Evolutionary conservation across 1,284 basidiomycete genomes (phyloP), one percentile per base, ranked within the genome.

Genomic region (Rhodotorula glutinis): DNA sequence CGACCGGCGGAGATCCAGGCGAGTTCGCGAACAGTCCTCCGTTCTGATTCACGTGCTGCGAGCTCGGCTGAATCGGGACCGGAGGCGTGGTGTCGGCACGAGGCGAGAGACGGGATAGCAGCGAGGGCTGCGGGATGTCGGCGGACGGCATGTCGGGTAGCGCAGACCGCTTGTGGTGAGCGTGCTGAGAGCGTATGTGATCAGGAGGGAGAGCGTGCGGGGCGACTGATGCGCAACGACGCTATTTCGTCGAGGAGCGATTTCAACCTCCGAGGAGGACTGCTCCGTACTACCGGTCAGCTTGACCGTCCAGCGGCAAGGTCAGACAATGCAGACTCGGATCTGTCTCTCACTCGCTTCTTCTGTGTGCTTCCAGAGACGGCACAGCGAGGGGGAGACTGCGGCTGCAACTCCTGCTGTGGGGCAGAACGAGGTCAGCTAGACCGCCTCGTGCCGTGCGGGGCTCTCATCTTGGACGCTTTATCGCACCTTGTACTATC

Each of bases 71-170:
- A 10, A 9, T 23, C 38, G 23, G 57, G 10, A n/a, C 38, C 10
- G 49, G 23, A 38, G 33, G 33, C 33, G 33, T 38, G 33, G 7
- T 38, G 33, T 38, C 33, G 8, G 16, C 23, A 23, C 40, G 49
- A 33, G 62, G 57, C 5, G 57, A 58, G 21, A 63, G 62, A 30
- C 62, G 62, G 19, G 62, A 58, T 14, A 63, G 56, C n/a, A 63
- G 57, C 3, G 63, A 60, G 0, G 59, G 63, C 1, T 53, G 29
- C 33, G 33, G 33, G 14, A 21, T 14, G 38, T 62, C 61, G 61
- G 57, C 57, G 5, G 56, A 57, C 4, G 57, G 52, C 61, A 63
- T 64, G 25, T 25, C 8, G 49, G 14, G n/a, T 8, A 25, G 4
- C 8, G 10, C 3, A 2, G 10, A 16, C 14, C 17, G 14, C 43